A percentile compares a stretch with the other conserved stretches of the same genome.
These are phyloP conservation scores for Scutellaria baicalensis DNA, from an alignment of 257 asterid genomes.

Conservation along the genomic window DNA sequence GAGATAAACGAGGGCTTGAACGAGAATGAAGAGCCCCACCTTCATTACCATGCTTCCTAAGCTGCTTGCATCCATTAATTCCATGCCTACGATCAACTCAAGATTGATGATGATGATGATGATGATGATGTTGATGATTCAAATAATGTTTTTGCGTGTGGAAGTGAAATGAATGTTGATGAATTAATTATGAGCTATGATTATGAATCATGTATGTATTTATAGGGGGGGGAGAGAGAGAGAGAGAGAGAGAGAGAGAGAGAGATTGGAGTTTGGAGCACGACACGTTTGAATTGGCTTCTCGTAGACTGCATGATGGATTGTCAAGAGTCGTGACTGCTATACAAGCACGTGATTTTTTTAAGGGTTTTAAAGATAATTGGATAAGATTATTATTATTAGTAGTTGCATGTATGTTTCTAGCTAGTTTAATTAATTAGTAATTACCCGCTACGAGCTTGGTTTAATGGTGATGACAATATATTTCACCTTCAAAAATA, in stretches of 20 bases:
- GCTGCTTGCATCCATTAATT: constrained; percentile 13
- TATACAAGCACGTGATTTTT: constrained; percentile 1
- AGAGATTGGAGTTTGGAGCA: constrained; percentile 13
- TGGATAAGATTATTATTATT: no score
- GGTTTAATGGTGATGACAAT: no score
- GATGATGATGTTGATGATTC: no score
- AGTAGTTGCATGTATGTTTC: no score
- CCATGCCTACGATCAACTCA: constrained; percentile 19
- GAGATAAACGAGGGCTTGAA: constrained; percentile 57
- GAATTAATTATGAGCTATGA: neutral
- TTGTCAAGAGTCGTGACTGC: neutral
- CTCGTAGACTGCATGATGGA: constrained; percentile 11
- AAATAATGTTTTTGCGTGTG: neutral
- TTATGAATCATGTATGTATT: neutral
- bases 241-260: neutral
- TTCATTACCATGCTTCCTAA: constrained; percentile 35
- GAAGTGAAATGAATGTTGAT: neutral
- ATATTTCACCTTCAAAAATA: no score
- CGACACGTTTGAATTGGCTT: constrained; percentile 27
- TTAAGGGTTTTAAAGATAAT: neutral
- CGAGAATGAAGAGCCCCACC: constrained; percentile 45
- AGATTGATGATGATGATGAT: neutral
- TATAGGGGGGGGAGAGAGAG: neutral
- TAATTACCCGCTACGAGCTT: no score
- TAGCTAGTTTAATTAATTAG: no score